Percentiles rank a stretch among this genome's conserved stretches.
Conservation (phyloP, 2,329 filamentous ascomycete species). For the Penicillium sp. region DNA sequence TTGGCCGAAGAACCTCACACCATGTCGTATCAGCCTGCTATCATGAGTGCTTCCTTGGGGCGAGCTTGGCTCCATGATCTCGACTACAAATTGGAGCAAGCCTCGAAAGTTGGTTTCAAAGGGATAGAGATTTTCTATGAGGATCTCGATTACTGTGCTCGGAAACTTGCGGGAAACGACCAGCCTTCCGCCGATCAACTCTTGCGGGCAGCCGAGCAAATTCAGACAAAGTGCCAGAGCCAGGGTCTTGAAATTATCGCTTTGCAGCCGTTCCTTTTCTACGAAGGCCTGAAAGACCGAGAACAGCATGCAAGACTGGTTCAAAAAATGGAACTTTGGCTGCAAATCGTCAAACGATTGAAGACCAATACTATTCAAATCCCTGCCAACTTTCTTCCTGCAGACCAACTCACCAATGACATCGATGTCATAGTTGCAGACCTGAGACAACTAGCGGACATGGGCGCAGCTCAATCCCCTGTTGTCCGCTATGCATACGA, state of each 20-base stretch:
- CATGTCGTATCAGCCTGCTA: conserved; percentile 18
- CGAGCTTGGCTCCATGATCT: conserved; percentile 70
- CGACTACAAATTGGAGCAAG: conserved; percentile 66
- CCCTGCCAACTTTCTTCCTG: conserved; percentile 66
- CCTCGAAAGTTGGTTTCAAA: conserved; percentile 63
- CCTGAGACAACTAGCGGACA: conserved; percentile 65
- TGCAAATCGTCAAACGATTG: conserved; percentile 63
- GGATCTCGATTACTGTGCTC: conserved; percentile 67
- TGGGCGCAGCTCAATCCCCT: conserved; percentile 60
- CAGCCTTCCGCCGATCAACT: conserved; percentile 45
- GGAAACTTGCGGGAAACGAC: conserved; percentile 47
- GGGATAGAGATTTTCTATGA: conserved; percentile 79
- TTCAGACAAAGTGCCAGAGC: conserved; percentile 51
- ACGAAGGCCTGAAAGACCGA: conserved; percentile 70
- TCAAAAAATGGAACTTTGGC: conserved; percentile 67
- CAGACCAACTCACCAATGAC: conserved; percentile 49
- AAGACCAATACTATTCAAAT: conserved; percentile 72
- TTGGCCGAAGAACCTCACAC: neutral
- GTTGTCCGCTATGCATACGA: conserved; percentile 73
- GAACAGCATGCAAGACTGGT: conserved; percentile 56
- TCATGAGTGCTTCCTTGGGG: conserved; percentile 59
- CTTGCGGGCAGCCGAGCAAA: conserved; percentile 59
- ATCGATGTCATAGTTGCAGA: conserved; percentile 62
- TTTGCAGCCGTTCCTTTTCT: conserved; percentile 76
- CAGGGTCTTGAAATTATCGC: conserved; percentile 43